phyloP scores from a whole-genome alignment of 2,329 filamentous ascomycete genomes.

The Fusarium algeriense region DNA sequence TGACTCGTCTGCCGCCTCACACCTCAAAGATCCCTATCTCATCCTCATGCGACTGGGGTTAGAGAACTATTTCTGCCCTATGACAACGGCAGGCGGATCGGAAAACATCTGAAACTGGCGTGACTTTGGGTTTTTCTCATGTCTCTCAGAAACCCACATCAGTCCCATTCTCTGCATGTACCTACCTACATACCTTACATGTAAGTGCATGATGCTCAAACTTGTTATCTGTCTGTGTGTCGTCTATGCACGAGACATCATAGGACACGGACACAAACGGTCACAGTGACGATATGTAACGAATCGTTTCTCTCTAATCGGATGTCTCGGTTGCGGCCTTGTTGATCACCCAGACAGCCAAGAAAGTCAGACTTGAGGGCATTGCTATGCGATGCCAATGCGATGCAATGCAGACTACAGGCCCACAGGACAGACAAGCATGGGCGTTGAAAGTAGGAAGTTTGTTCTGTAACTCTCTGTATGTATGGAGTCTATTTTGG shows the following conservation, averaged over 20 bases:
- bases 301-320: conserved; percentile 13
- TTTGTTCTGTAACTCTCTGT: conserved; percentile 15
- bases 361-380: conserved; percentile 18
- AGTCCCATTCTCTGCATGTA: not conserved
- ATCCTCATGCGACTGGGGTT: conserved; percentile 18
- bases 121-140: conserved; percentile 37
- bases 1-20: conserved; percentile 31
- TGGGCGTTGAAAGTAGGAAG: conserved; percentile 17
- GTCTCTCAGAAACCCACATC: conserved; percentile 11
- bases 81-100: conserved; percentile 10
- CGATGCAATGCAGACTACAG: conserved; percentile 2
- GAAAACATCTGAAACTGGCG: conserved; percentile 29
- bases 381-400: not conserved
- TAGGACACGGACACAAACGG: conserved; percentile 27
- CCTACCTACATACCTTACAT: not conserved
- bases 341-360: conserved; percentile 26
- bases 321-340: conserved; percentile 33
- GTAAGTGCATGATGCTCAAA: not conserved
- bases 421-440: conserved; percentile 29
- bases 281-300: conserved; percentile 11
- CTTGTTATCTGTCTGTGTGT: not conserved
- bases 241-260: conserved; percentile 8
- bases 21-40: conserved; percentile 28
- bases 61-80: conserved; percentile 29
- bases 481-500: conserved; percentile 2